Evolutionary conservation across 2,329 filamentous ascomycete species (phyloP).

Genomic region (Clathrospora elynae): DNA sequence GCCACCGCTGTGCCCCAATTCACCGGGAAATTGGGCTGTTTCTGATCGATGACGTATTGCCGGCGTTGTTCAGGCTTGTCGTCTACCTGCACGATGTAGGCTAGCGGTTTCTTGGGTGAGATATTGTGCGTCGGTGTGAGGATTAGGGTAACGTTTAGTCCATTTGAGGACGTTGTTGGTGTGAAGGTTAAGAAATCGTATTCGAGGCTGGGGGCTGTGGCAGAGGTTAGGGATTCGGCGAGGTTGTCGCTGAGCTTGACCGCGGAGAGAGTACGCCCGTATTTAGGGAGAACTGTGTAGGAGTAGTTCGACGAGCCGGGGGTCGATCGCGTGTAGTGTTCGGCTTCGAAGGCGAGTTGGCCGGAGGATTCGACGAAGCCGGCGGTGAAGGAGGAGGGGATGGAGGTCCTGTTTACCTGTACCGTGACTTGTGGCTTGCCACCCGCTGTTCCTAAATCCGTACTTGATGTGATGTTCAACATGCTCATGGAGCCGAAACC

Average conservation of each 20-base stretch:
- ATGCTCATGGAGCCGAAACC: slow-evolving; percentile 36
- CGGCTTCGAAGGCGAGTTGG: slow-evolving; percentile 45
- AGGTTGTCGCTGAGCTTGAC: slow-evolving; percentile 39
- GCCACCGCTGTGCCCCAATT: slow-evolving; percentile 58
- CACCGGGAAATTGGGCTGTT: slow-evolving; percentile 51
- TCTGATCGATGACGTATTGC: slow-evolving; percentile 51
- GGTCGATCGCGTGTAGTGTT: slow-evolving; percentile 45
- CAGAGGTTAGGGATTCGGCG: slow-evolving; percentile 33
- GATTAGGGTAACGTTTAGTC: slow-evolving; percentile 49
- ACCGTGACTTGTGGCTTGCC: slow-evolving; percentile 37
- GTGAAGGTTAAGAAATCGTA: slow-evolving; percentile 48
- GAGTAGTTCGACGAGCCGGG: slow-evolving; percentile 30
- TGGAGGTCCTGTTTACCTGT: slow-evolving; percentile 42
- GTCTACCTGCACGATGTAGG: slow-evolving; percentile 58
- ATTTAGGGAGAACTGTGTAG: slow-evolving; percentile 40
- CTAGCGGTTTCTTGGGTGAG: slow-evolving; percentile 56
- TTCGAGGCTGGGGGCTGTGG: slow-evolving; percentile 42
- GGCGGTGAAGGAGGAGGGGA: slow-evolving; percentile 40
- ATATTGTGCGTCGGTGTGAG: slow-evolving; percentile 57
- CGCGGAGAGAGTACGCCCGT: slow-evolving; percentile 46
- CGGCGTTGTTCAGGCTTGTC: slow-evolving; percentile 47
- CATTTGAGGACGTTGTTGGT: slow-evolving; percentile 36
- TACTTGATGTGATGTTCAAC: slow-evolving; percentile 43
- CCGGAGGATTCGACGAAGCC: slow-evolving; percentile 46
- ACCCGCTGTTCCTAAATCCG: slow-evolving; percentile 48